Evolutionary conservation across 768 basidiomycete genomes (phyloP).

Genomic region (Tricholoma terreum): DNA sequence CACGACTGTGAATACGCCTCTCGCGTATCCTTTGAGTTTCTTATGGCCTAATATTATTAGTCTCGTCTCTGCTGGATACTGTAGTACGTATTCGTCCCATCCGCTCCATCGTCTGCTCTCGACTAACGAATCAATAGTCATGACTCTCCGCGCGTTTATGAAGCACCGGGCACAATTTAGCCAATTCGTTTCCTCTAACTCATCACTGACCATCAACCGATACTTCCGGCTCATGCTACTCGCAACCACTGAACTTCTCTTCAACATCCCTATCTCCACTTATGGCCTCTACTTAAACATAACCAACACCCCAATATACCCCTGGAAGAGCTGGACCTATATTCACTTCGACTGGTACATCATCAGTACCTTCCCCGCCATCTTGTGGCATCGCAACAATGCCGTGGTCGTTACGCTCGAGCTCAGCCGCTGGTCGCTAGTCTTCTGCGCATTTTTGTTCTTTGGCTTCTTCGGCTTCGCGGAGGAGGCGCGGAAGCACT

Average conservation of each 20-base stretch:
- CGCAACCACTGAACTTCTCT: slow-evolving; percentile 43
- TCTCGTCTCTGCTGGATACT: slow-evolving; percentile 36
- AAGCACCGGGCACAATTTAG: slow-evolving; percentile 41
- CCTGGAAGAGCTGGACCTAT: slow-evolving; percentile 50
- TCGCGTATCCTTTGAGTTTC: slow-evolving; percentile 42
- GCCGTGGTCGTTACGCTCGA: slow-evolving; percentile 30
- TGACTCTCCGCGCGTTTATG: slow-evolving; percentile 41
- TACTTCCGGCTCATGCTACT: slow-evolving; percentile 60
- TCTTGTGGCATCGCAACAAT: slow-evolving; percentile 38
- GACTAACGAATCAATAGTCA: slow-evolving; percentile 10
- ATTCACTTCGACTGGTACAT: slow-evolving; percentile 48
- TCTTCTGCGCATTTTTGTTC: slow-evolving; percentile 53
- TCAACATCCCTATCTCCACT: slow-evolving; percentile 43
- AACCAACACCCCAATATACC: slow-evolving; percentile 25
- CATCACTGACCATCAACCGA: slow-evolving; percentile 42
- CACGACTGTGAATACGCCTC: slow-evolving; percentile 44
- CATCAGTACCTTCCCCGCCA: slow-evolving; percentile 38
- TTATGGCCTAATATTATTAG: slow-evolving; percentile 38
- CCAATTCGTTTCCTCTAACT: slow-evolving; percentile 35
- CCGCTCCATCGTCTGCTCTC: background rate
- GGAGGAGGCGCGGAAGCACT: slow-evolving; percentile 55
- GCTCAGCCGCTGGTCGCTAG: slow-evolving; percentile 44
- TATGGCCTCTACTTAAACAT: slow-evolving; percentile 38
- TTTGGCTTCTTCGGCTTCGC: slow-evolving; percentile 69
- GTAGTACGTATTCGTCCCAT: slow-evolving; percentile 21